Base-by-base conservation (phyloP, 2,329 filamentous ascomycete species). In the Ceratocystis papillata region DNA sequence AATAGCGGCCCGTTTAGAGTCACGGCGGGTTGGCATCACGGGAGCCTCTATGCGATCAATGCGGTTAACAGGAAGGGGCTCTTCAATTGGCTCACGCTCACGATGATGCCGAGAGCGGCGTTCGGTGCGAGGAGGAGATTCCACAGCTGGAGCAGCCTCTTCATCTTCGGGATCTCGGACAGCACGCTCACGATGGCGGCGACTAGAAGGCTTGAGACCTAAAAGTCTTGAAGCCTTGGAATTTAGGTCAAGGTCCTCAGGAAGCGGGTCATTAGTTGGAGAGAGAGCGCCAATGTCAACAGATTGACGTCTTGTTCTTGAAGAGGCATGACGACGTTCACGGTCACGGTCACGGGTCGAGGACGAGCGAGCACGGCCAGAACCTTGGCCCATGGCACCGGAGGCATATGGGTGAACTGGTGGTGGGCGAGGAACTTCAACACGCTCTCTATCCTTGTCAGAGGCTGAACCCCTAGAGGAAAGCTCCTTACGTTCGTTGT, bases 191-290 rank as follows among this genome's bases (percentile, higher is more conserved):
- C 65, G 57, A 61, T 64, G 69, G 33, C 65, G 68, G 46, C 66
- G 66, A 30, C 59, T 59, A 55, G 75, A 73, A 64, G 75, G 76
- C 50, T 78, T 78, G 28, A 82, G 70, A 77, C 91, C 84, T 1
- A 94, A 84, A 64, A 93, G 76, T 75, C 86, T 91, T 41, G 89
- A 89, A 33, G 89, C 90, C 75, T 95, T 96, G 59, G 84, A 81
- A 6, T 46, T 62, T 17, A 28, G 62, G 4, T 62, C 63, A n/a
- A 65, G 8, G 10, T 65, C 63, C 2, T 67, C 66, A 1, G 46
- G 48, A 3, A 55, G 28, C 25, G 48, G 15, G 4, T 46, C 50
- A 28, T 64, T 44, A 12, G 41, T 50, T n/a, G 53, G 33, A 22
- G 62, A 15, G 20, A 53, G 45, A 59, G 57, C 59, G 33, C 78